Evolutionary conservation across 495 filamentous ascomycete genomes (phyloP), one percentile per base, ranked within the genome.

Genomic region (Penicillium manginii): DNA sequence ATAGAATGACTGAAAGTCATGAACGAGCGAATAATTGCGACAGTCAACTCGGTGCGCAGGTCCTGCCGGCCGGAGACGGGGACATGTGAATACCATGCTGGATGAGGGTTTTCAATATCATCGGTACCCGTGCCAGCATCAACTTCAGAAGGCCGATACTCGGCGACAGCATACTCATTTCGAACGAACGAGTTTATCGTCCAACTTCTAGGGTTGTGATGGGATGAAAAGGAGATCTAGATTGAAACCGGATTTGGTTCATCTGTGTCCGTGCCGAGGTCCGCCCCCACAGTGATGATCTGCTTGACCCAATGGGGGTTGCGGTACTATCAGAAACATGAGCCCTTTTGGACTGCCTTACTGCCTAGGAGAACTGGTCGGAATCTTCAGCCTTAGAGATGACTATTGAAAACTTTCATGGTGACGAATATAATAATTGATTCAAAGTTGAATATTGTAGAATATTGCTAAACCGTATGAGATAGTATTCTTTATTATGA

Each of bases 31-130:
- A 97, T 61, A 18, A 94, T 68, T 18, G 85, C 82, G 54, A 94
- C 78, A 1, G 81, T 88, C 50, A 97, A 65, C 40, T 88, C 88
- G 11, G 90, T 93, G 35, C 86, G 83, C 12, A 97, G 73, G 66
- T 96, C 89, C 70, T 92, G 86, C 78, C 93, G 91, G 19, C 84
- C 80, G 0, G 88, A 82, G 2, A 81, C 85, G 19, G 85, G 0
- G 91, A 89, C 52, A 88, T 70, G 29, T 78, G 79, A 15, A 96
- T 74, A 3, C 85, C 68, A 71, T 96, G 90, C 33, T 82, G 75
- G 14, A 93, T n/a, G 19, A 87, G 73, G 3, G 86, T 86, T 63
- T 86, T 87, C 9, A 87, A 50, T 43, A 94, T 75, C 23, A 91
- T 65, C 0, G 92, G 92, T 2, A 91, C 64, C 57, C 86, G 81